Evolutionary conservation across 1,284 basidiomycete species (phyloP).

Genomic region (Heterobasidion annosum): DNA sequence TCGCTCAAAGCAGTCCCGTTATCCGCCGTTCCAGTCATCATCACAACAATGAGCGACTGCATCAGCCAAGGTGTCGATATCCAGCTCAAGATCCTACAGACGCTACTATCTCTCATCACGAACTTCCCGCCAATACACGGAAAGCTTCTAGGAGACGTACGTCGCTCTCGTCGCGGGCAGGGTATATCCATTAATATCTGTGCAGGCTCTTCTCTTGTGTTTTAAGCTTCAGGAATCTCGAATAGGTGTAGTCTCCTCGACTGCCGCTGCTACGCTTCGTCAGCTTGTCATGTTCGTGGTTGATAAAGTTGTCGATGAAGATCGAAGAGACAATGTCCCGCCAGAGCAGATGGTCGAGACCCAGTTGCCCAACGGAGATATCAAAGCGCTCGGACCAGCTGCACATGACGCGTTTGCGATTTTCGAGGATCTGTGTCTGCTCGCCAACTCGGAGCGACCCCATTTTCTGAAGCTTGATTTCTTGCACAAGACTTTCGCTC

Average conservation of each 20-base stretch:
- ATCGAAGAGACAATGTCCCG: slow-evolving; percentile 35
- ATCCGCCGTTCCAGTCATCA: slow-evolving; percentile 68
- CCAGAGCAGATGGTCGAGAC: slow-evolving; percentile 30
- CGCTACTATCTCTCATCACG: slow-evolving; percentile 81
- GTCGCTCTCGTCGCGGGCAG: slow-evolving; percentile 17
- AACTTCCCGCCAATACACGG: slow-evolving; percentile 81
- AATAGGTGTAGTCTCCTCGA: slow-evolving; percentile 94
- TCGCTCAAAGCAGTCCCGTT: slow-evolving; percentile 80
- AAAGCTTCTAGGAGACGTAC: slow-evolving; percentile 68
- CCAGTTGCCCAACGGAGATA: slow-evolving; percentile 54
- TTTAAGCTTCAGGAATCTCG: slow-evolving; percentile 94
- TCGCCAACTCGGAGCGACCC: slow-evolving; percentile 79
- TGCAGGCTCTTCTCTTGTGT: slow-evolving; percentile 79
- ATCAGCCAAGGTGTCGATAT: slow-evolving; percentile 92
- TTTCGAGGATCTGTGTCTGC: slow-evolving; percentile 84
- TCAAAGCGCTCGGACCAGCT: slow-evolving; percentile 62
- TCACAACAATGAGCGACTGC: slow-evolving; percentile 78
- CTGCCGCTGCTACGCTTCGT: slow-evolving; percentile 91
- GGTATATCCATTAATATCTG: neutral
- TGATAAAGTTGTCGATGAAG: slow-evolving; percentile 86
- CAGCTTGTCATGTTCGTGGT: slow-evolving; percentile 98
- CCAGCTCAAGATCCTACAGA: slow-evolving; percentile 87
- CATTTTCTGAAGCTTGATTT: slow-evolving; percentile 79
- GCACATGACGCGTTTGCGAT: slow-evolving; percentile 83
- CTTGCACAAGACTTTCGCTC: slow-evolving; percentile 87